Evolutionary conservation across 1,139 yeast species (phyloP), one percentile per base, ranked within the genome.

Genomic region (Yamadazyma mexicana): DNA sequence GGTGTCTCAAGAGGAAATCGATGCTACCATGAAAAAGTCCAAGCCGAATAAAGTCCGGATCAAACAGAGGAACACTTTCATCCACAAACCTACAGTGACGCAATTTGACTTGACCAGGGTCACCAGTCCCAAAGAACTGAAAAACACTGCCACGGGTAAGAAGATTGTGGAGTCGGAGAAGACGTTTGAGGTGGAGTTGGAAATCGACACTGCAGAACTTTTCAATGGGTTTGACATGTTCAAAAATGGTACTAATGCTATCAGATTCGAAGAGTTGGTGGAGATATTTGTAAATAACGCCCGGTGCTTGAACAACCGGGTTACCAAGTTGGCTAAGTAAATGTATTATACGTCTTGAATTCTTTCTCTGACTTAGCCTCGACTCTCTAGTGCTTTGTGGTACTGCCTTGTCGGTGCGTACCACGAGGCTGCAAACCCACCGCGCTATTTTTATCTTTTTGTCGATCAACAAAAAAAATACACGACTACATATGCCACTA

Each of bases 241-340:
- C 37, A 62, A 64, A 34, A 61, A 58, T 39, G 76, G 77, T 7
- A 65, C 68, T 7, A 87, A 84, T 54, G 72, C 80, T 40, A 73
- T 77, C 42, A 73, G 85, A 42, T 83, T 81, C 54, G 87, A 84
- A 44, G 85, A 84, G 48, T 66, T 84, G 46, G 78, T 83, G 38
- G 87, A 84, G 61, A 77, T 85, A 2, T 81, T 83, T 47, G 61
- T 85, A 50, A 86, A 84, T 57, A 85, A 85, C 55, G 89, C 87
- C 11, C 67, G 89, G 35, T 58, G 62, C 32, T 59, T 71, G 49
- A 71, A 71, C 46, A 71, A 70, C 45, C 51, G 76, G 37, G 72
- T 71, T n/a, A 70, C 75, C 6, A 66, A 66, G 46, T 54, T 70
- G 41, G 75, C 76, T n/a, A 57, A 52, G 38, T 47, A 38, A 22